Conservation (phyloP, 1,284 basidiomycete genomes). For the Puccinia brachypodii region DNA sequence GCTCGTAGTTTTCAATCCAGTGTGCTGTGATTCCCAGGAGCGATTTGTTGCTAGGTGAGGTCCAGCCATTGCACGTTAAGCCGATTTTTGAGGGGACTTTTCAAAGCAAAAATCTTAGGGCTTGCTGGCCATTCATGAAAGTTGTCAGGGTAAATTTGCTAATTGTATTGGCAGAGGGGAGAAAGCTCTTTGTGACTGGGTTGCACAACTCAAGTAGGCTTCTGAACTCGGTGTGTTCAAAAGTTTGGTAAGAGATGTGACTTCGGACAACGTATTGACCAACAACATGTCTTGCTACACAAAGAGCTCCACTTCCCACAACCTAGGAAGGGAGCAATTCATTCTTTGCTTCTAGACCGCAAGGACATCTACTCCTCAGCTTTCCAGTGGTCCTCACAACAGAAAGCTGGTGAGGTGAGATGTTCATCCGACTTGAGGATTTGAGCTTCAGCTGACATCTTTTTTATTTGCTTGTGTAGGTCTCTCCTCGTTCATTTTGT, state of each 20-base stretch:
- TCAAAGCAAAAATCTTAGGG: not conserved
- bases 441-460: not conserved
- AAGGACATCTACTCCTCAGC: not conserved
- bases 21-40: not conserved
- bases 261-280: not conserved
- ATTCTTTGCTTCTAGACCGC: not conserved
- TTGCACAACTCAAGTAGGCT: not conserved
- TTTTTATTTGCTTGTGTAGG: not conserved
- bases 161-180: not conserved
- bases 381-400: not conserved
- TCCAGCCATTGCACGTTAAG: not conserved
- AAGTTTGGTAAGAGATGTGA: not conserved
- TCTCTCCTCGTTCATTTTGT: not conserved
- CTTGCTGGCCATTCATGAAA: not conserved
- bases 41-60: not conserved
- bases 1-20: constrained; percentile 10
- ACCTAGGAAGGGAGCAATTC: not conserved
- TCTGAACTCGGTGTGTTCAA: not conserved
- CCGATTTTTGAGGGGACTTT: constrained; percentile 3
- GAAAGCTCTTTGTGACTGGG: not conserved
- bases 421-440: not conserved
- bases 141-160: not conserved
- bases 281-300: not conserved
- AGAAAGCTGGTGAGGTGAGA: not conserved
- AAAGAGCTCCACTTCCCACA: not conserved